phyloP scores from a whole-genome alignment of 208 protist species.

The Leishmania gerbilli region DNA sequence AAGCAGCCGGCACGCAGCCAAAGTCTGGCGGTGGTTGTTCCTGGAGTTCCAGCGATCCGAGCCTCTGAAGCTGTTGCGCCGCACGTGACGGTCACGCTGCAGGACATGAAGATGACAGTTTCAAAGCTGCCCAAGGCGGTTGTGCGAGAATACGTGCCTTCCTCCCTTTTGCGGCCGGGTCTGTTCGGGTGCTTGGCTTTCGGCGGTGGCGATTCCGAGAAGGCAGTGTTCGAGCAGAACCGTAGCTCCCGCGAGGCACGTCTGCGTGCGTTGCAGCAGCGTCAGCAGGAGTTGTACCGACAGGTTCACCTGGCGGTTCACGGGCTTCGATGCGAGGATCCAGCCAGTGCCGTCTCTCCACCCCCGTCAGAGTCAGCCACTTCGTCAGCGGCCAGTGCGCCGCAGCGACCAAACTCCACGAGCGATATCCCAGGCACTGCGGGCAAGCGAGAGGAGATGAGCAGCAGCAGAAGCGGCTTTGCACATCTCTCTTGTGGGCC shows the following conservation, averaged over 20 bases:
- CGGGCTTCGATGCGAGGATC: neutral
- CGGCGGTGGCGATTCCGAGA: slow-evolving; percentile 38
- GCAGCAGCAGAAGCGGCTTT: neutral
- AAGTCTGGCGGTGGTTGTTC: neutral
- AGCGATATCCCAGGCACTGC: neutral
- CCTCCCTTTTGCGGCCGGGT: slow-evolving; percentile 30
- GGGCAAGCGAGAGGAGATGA: neutral
- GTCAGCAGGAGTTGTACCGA: slow-evolving; percentile 50
- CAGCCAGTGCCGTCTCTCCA: neutral
- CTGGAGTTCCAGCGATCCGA: slow-evolving; percentile 8
- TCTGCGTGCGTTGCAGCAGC: slow-evolving; percentile 39
- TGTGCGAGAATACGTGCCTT: slow-evolving; percentile 33
- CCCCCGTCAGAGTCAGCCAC: neutral
- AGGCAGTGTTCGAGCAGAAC: slow-evolving; percentile 38
- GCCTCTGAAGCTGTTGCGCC: slow-evolving; percentile 6
- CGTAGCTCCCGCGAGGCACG: slow-evolving; percentile 42
- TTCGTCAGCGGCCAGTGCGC: neutral
- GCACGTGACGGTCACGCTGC: slow-evolving; percentile 23
- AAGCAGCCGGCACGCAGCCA: slow-evolving; percentile 7
- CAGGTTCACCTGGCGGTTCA: slow-evolving; percentile 32
- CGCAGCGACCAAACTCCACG: neutral
- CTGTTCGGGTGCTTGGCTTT: slow-evolving; percentile 58
- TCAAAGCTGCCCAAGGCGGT: slow-evolving; percentile 39
- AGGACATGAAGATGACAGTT: slow-evolving; percentile 38
- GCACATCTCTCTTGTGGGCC: neutral